Conservation (phyloP, 331 rosid genomes). For the Quercus lobata region DNA sequence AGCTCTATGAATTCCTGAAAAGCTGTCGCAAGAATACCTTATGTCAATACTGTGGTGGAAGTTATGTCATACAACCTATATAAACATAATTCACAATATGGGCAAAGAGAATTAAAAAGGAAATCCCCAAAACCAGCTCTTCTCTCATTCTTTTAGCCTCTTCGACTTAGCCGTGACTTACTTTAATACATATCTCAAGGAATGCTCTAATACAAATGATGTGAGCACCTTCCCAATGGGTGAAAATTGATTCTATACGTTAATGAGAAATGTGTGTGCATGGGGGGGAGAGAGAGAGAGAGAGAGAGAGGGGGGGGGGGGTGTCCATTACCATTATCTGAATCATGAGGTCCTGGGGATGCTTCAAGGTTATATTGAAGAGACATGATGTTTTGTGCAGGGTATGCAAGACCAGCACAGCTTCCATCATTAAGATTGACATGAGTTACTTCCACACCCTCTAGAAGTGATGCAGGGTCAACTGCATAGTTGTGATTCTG, state of each 20-base stretch:
- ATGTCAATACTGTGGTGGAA: background rate
- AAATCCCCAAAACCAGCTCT: background rate
- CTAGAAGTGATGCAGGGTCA: constrained; percentile 66
- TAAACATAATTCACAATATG: background rate
- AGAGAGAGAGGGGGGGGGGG: background rate
- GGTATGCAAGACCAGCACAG: constrained; percentile 84
- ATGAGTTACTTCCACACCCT: constrained; percentile 79
- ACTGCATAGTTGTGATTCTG: constrained; percentile 92
- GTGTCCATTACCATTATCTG: constrained; percentile 59
- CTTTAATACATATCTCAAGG: background rate
- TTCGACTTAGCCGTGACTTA: too few relatives aligned
- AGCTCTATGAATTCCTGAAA: constrained; percentile 66
- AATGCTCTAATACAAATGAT: background rate
- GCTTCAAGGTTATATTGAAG: constrained; percentile 97
- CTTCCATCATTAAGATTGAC: constrained; percentile 83
- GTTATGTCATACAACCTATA: background rate
- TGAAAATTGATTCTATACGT: background rate
- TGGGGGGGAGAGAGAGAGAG: background rate
- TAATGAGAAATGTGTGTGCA: too few relatives aligned
- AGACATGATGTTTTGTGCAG: constrained; percentile 66
- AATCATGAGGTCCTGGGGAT: constrained; percentile 94
- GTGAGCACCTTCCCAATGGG: background rate
- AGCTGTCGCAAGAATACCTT: constrained; percentile 40
- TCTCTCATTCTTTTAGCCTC: too few relatives aligned
- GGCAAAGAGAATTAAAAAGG: background rate